Conservation (phyloP, 2,329 filamentous ascomycete species). For the Talaromyces sp. region DNA sequence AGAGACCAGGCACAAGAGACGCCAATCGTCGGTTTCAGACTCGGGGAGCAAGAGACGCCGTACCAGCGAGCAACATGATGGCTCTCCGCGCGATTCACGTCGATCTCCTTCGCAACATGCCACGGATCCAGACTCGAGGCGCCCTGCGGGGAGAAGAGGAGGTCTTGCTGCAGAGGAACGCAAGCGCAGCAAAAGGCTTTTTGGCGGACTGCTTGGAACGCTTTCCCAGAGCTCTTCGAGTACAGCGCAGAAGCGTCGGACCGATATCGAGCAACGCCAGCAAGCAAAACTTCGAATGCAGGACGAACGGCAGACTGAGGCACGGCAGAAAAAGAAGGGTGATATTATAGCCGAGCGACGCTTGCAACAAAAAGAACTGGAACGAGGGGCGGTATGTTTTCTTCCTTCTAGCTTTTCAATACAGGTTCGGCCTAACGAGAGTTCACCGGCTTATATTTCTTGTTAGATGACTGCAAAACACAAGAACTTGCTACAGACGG, state of each 20-base stretch:
- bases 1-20: conserved; percentile 42
- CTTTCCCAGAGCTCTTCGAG: conserved; percentile 66
- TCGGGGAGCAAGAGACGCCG: conserved; percentile 51
- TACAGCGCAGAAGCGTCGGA: conserved; percentile 62
- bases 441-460: neutral
- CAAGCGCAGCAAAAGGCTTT: conserved; percentile 77
- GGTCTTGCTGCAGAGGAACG: conserved; percentile 67
- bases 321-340: conserved; percentile 60
- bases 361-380: conserved; percentile 67
- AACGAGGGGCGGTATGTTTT: conserved; percentile 66
- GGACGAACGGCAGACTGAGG: conserved; percentile 64
- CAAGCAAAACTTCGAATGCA: conserved; percentile 74
- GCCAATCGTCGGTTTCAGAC: conserved; percentile 50
- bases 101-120: conserved; percentile 16
- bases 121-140: conserved; percentile 15
- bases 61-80: conserved; percentile 31
- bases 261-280: conserved; percentile 77
- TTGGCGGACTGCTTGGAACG: conserved; percentile 74
- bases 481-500: conserved; percentile 63
- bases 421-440: no score
- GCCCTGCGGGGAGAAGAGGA: conserved; percentile 20
- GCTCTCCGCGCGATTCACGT: conserved; percentile 12
- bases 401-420: neutral
- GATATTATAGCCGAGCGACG: conserved; percentile 57
- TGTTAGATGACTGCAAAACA: conserved; percentile 70